Conservation (phyloP, 208 protist genomes). For the Blastocrithidia nonstop region DNA sequence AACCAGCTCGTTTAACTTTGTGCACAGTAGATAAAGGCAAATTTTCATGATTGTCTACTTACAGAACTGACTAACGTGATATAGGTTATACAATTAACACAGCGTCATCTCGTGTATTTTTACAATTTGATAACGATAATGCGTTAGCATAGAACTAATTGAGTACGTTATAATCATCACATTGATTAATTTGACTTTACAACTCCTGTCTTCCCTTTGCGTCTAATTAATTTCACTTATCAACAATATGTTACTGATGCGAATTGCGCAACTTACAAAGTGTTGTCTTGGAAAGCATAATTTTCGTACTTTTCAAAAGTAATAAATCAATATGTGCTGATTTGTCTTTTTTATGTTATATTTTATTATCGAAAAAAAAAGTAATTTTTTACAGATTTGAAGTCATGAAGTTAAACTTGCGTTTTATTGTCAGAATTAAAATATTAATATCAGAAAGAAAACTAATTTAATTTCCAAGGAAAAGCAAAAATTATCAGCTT, state of each 20-base stretch:
- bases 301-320: background rate
- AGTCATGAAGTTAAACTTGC: too few relatives aligned
- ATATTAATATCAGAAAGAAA: too few relatives aligned
- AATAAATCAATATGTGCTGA: background rate
- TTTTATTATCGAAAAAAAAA: background rate
- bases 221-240: background rate
- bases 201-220: too few relatives aligned
- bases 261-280: background rate
- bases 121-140: background rate
- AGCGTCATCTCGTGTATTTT: background rate
- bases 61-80: background rate
- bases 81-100: background rate
- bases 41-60: background rate
- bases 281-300: background rate
- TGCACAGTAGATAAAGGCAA: too few relatives aligned
- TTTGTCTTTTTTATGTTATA: conserved; percentile 1
- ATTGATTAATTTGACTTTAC: too few relatives aligned
- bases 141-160: conserved; percentile 1
- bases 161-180: background rate
- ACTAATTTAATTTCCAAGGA: background rate
- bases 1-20: too few relatives aligned
- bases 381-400: too few relatives aligned
- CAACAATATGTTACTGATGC: background rate
- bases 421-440: too few relatives aligned
- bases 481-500: conserved; percentile 5